These are phyloP conservation scores for Apiospora koreana DNA, from an alignment of 2,329 filamentous ascomycete species.

Conservation along the genomic window DNA sequence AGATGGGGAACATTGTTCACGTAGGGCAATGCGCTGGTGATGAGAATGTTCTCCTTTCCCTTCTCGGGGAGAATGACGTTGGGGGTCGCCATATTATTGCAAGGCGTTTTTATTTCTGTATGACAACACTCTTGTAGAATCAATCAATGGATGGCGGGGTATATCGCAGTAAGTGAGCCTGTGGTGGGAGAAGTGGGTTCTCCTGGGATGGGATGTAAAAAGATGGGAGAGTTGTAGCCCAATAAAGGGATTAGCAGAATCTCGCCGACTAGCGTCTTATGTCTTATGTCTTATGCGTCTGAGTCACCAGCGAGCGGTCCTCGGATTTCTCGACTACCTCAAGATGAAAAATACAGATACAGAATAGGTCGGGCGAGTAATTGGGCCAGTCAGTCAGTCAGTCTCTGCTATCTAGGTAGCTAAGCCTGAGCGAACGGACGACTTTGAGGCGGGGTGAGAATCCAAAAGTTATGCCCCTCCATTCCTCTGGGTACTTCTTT, in stretches of 20 bases:
- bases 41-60: conserved; percentile 83
- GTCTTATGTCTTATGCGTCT: background rate
- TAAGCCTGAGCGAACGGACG: too few species aligned
- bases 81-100: conserved; percentile 14
- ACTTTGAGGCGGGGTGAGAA: background rate
- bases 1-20: conserved; percentile 78
- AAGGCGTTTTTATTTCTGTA: background rate
- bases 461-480: background rate
- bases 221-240: background rate
- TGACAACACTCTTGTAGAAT: background rate
- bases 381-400: background rate
- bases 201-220: background rate
- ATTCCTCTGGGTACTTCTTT: too few species aligned
- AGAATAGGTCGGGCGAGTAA: conserved; percentile 1
- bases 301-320: background rate
- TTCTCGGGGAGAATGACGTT: conserved; percentile 60
- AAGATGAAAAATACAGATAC: background rate
- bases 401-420: background rate
- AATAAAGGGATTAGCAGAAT: background rate
- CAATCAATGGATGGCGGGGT: background rate
- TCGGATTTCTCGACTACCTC: background rate
- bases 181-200: conserved; percentile 1
- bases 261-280: background rate
- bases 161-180: background rate
- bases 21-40: conserved; percentile 91